Conservation (phyloP, 768 basidiomycete species). For the Naganishia randhawae region DNA sequence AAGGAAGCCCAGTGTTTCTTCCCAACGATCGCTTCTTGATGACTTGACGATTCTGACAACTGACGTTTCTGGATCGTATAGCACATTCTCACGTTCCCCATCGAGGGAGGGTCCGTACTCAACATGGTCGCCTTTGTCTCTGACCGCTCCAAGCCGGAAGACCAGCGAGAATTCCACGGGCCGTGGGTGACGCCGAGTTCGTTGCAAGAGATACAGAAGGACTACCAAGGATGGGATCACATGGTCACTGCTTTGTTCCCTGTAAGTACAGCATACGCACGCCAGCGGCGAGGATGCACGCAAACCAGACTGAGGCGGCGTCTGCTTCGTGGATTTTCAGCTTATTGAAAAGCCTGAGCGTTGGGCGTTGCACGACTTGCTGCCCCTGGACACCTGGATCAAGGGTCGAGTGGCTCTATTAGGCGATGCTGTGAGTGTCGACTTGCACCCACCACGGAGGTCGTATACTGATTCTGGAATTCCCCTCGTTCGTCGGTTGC, state of each 20-base stretch:
- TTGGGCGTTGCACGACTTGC: slow-evolving; percentile 16
- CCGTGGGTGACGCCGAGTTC: slow-evolving; percentile 13
- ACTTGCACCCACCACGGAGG: neutral
- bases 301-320: neutral
- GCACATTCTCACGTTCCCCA: slow-evolving; percentile 23
- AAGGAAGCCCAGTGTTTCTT: neutral
- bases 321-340: neutral
- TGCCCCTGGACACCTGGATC: slow-evolving; percentile 7
- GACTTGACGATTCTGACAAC: too few relatives aligned
- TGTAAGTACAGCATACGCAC: neutral
- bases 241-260: slow-evolving; percentile 6
- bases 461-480: too few relatives aligned
- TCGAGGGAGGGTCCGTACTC: neutral
- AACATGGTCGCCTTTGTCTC: slow-evolving; percentile 24
- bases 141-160: slow-evolving; percentile 10
- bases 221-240: slow-evolving; percentile 11
- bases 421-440: slow-evolving; percentile 8
- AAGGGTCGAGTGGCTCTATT: neutral
- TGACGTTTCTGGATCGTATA: neutral
- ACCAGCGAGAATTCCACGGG: neutral
- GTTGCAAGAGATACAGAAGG: slow-evolving; percentile 5
- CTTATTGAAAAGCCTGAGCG: slow-evolving; percentile 20
- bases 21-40: neutral
- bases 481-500: too few relatives aligned
- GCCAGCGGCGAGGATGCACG: too few relatives aligned